Evolutionary conservation across 805 yeast species (phyloP), one percentile per base, ranked within the genome.

Genomic region (Cyberlindnera amylophila): DNA sequence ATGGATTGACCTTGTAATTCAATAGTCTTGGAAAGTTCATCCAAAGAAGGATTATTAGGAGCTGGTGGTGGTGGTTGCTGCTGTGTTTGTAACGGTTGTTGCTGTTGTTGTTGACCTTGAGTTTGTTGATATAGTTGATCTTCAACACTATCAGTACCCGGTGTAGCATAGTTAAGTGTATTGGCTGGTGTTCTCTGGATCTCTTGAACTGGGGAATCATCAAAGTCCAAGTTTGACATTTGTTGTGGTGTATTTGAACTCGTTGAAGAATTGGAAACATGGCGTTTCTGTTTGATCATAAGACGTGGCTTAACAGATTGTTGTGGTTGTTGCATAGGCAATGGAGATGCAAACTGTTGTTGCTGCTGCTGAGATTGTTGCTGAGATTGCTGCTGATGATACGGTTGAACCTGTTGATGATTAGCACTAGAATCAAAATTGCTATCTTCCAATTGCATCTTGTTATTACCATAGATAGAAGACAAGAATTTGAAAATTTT

Each of bases 401-500:
- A 44, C 5, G 47, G 30, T 15, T 39, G 39, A 10, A 38, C 37
- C 17, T 37, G 41, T 28, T 39, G 35, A 19, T 19, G 23, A 9
- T 21, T 21, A 6, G 24, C 6, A 6, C 8, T 6, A 21, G 24
- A 9, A 9, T 21, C 24, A 21, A 19, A 13, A 32, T 43, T 37
- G 18, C 50, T 52, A 28, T 51, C 52, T 28, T 54, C 58, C 17
- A 58, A 36, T 21, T 51, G 57, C 19, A 51, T 47, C 31, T 46
- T 54, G 38, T 47, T 54, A 32, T 49, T 54, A n/a, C 59, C 59
- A 38, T 57, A 57, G 26, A 91, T 75, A 6, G 90, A 77, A 2
- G 96, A 95, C 55, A 93, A 69, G 52, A 93, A 91, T 53, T 93
- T 77, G 54, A 93, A 65, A 38, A 93, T 91, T 50, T 86, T 84